Evolutionary conservation across 352 stramenopile genomes (phyloP).

Genomic region (Aphanomyces cochlioides): DNA sequence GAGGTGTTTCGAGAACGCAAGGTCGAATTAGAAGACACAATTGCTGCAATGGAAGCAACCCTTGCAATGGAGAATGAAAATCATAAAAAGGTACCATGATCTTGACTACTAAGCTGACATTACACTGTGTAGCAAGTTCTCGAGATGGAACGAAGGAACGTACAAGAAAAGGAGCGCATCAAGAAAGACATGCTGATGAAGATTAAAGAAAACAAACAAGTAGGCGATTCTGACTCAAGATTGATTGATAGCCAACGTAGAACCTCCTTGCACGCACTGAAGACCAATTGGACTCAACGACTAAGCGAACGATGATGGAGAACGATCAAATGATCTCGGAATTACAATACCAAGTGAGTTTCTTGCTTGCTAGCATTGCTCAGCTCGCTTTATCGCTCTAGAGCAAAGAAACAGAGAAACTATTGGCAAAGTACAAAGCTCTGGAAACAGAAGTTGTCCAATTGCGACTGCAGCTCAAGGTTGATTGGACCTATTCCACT

Average conservation of each 20-base stretch:
- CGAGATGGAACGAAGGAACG: constrained; percentile 53
- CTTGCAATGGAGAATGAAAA: constrained; percentile 30
- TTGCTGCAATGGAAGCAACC: constrained; percentile 41
- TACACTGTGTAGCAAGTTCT: constrained; percentile 31
- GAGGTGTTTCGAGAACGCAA: constrained; percentile 57
- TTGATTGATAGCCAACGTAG: constrained; percentile 31
- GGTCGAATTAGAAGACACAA: constrained; percentile 39
- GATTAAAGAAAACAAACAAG: constrained; percentile 39
- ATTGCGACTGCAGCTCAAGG: constrained; percentile 48
- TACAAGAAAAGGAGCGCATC: constrained; percentile 58
- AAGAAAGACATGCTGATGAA: constrained; percentile 71
- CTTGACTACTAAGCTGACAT: constrained; percentile 33
- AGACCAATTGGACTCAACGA: constrained; percentile 62
- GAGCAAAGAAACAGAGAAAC: constrained; percentile 66
- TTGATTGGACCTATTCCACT: constrained; percentile 29
- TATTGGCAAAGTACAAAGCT: constrained; percentile 43
- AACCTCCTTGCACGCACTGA: constrained; percentile 55
- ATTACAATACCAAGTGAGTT: constrained; percentile 37
- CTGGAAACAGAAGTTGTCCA: constrained; percentile 47
- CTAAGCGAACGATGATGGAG: constrained; percentile 75
- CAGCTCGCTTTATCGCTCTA: no score
- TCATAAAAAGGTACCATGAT: constrained; percentile 6
- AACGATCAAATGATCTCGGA: constrained; percentile 76
- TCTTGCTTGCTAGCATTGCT: no score
- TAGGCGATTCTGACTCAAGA: constrained; percentile 20